Evolutionary conservation across 345 rosid genomes (phyloP).

Genomic region (Murraya koenigii): DNA sequence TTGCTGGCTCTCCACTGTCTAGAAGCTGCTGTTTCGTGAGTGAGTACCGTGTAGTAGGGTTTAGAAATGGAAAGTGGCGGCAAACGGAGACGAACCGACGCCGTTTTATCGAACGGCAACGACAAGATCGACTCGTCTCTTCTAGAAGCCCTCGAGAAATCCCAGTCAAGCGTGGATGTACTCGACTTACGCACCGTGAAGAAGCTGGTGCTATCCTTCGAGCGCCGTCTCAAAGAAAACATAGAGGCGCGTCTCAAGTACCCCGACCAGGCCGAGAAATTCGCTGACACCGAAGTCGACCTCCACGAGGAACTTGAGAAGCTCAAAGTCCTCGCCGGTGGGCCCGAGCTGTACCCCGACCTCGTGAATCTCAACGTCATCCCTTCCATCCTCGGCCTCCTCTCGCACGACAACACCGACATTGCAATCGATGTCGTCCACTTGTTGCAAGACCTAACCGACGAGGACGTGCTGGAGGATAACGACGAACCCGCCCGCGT

Average conservation of each 20-base stretch:
- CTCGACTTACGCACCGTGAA: slow-evolving; percentile 80
- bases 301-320: slow-evolving; percentile 88
- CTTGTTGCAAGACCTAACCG: slow-evolving; percentile 86
- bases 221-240: slow-evolving; percentile 94
- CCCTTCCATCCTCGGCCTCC: slow-evolving; percentile 80
- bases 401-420: slow-evolving; percentile 82
- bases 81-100: slow-evolving; percentile 37
- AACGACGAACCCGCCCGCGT: slow-evolving; percentile 80
- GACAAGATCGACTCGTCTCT: slow-evolving; percentile 63
- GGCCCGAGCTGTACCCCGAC: slow-evolving; percentile 92
- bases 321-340: slow-evolving; percentile 87
- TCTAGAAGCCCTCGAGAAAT: slow-evolving; percentile 81
- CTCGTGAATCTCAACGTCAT: slow-evolving; percentile 66
- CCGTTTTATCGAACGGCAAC: slow-evolving; percentile 12
- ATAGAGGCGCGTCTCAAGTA: slow-evolving; percentile 96
- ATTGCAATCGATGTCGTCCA: slow-evolving; percentile 88
- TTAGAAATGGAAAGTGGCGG: slow-evolving; percentile 32
- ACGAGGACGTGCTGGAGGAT: slow-evolving; percentile 85
- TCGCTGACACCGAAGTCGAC: slow-evolving; percentile 86
- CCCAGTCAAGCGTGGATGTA: slow-evolving; percentile 57
- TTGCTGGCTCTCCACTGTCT: background rate
- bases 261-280: slow-evolving; percentile 81
- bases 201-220: slow-evolving; percentile 89
- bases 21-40: background rate
- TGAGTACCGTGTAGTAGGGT: background rate